Evolutionary conservation across 108 stramenopile genomes (phyloP).

Genomic region (Bacterosira constricta): DNA sequence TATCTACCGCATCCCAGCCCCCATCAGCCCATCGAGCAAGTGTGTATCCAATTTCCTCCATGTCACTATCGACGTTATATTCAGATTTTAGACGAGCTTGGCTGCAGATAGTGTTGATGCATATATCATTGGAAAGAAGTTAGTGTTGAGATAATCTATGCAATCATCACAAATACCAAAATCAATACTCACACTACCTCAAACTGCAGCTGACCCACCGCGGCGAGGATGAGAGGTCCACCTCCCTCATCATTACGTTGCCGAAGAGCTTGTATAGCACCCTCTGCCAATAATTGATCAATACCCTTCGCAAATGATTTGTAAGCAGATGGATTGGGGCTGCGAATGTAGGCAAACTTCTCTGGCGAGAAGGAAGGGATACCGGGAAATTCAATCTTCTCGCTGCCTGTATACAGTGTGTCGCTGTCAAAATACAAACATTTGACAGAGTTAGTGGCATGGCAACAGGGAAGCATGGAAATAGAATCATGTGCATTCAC

Average conservation of each 20-base stretch:
- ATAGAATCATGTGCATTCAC: neutral
- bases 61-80: slow-evolving; percentile 84
- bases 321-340: slow-evolving; percentile 90
- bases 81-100: slow-evolving; percentile 90
- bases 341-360: slow-evolving; percentile 90
- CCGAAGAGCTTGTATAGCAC: slow-evolving; percentile 92
- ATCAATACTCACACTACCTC: slow-evolving; percentile 70
- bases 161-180: slow-evolving; percentile 62
- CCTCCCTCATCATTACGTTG: slow-evolving; percentile 94
- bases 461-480: neutral
- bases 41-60: slow-evolving; percentile 90
- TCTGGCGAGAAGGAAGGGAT: slow-evolving; percentile 96
- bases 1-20: slow-evolving; percentile 94
- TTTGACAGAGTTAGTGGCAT: neutral
- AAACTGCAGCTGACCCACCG: slow-evolving; percentile 95
- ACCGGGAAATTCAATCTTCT: slow-evolving; percentile 84
- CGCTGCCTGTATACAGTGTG: slow-evolving; percentile 79
- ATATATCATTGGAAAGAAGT: neutral
- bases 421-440: slow-evolving; percentile 30
- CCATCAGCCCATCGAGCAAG: slow-evolving; percentile 93
- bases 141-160: neutral
- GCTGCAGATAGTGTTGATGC: neutral
- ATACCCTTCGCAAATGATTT: slow-evolving; percentile 94
- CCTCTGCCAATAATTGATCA: slow-evolving; percentile 92
- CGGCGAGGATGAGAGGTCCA: slow-evolving; percentile 90